Conservation (phyloP, 495 filamentous ascomycete genomes). For the Lasiosphaeriaceae sp. region DNA sequence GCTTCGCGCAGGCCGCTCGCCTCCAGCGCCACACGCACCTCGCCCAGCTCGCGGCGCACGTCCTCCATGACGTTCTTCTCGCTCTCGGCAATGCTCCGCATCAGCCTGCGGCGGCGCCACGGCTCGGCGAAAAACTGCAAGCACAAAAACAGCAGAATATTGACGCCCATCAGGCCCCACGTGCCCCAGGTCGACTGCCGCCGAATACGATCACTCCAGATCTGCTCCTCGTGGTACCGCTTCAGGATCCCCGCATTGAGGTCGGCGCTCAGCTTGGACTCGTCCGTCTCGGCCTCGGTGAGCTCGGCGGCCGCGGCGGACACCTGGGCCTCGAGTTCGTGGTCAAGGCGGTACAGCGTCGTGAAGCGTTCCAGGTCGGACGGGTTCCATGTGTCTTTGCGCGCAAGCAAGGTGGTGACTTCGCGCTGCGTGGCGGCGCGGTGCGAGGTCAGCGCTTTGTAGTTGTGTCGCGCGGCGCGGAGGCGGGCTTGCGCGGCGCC, state of each 20-base stretch:
- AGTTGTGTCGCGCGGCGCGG: slow-evolving; percentile 64
- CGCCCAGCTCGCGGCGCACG: slow-evolving; percentile 47
- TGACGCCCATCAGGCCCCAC: slow-evolving; percentile 96
- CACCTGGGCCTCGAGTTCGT: slow-evolving; percentile 88
- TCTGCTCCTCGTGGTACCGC: slow-evolving; percentile 97
- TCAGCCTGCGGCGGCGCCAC: slow-evolving; percentile 76
- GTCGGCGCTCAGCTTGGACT: slow-evolving; percentile 68
- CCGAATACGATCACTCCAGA: slow-evolving; percentile 97
- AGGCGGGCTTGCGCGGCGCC: slow-evolving; percentile 60
- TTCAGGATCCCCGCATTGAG: slow-evolving; percentile 77
- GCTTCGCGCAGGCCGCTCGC: slow-evolving; percentile 17
- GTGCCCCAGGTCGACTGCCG: slow-evolving; percentile 97
- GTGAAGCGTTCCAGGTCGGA: slow-evolving; percentile 93
- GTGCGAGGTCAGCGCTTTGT: slow-evolving; percentile 71
- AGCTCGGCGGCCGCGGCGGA: slow-evolving; percentile 66
- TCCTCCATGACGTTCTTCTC: slow-evolving; percentile 64
- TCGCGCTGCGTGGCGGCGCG: slow-evolving; percentile 89
- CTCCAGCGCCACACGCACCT: slow-evolving; percentile 22
- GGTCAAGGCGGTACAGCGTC: slow-evolving; percentile 82
- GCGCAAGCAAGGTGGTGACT: slow-evolving; percentile 87
- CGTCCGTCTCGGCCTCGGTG: slow-evolving; percentile 66
- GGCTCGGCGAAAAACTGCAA: slow-evolving; percentile 94
- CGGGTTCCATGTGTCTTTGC: slow-evolving; percentile 88
- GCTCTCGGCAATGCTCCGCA: slow-evolving; percentile 68
- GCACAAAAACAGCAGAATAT: slow-evolving; percentile 82